Base-by-base conservation (phyloP, 2,329 filamentous ascomycete genomes). In the Chaetomium sp. region DNA sequence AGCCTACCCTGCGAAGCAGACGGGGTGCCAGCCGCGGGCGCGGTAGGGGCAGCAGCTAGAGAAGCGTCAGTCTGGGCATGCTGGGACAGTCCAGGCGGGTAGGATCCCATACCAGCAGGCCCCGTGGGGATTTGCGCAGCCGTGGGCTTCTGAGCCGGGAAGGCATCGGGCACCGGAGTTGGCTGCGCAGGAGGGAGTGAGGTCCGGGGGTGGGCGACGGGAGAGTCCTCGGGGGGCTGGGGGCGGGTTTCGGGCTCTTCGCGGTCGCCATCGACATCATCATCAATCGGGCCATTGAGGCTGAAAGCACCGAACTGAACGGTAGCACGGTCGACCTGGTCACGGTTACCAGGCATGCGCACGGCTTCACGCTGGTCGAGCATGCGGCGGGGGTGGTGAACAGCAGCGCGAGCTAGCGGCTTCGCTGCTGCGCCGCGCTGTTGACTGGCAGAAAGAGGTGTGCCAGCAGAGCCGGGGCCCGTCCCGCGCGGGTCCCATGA, bases 281-380 rank as follows among this genome's bases (percentile, higher is more conserved):
- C 88, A 49, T 91, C 88, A 58, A 82, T 81, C 52, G 58, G 53
- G 33, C 86, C 91, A 68, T 89, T 91, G 66, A 99, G 73, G 68
- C 87, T 95, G 78, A 99, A 89, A 70, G 91, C 95, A 61, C 94
- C 94, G 70, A 99, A 99, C 69, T 97, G 92, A 49, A 99, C 91
- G 49, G 91, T 88, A 62, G 92, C 84, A 65, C 91, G 86, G 70
- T 97, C 92, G 34, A 99, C 88, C 52, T 65, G 60, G 42, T 94
- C 91, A 64, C 94, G 91, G 76, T 96, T 96, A 58, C 89, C 91
- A 46, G 94, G 94, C 92, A 99, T 96, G 62, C 96, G 91, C 42
- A 99, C 94, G 57, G 94, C 90, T 75, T 99, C 94, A 72, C 96
- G 91, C 70, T 99, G 94, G 66, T 97, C 91, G 67, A 95, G 79